Evolutionary conservation across 306 rosid species (phyloP), one percentile per base, ranked within the genome.

Genomic region (Pachyrhizus erosus): DNA sequence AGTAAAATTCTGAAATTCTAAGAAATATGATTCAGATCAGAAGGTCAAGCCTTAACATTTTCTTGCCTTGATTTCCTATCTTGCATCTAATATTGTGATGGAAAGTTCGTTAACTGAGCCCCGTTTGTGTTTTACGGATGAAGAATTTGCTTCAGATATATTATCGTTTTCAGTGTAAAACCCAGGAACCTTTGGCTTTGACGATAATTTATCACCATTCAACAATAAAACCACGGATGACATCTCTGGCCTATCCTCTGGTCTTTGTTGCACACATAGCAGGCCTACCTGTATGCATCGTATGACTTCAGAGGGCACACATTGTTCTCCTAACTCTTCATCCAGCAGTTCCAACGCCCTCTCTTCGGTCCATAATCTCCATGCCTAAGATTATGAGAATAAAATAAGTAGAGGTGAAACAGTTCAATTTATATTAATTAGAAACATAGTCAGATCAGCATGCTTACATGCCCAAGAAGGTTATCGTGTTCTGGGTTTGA

Each of bases 381-480:
- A 75, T 40, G 76, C 77, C 85, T 65, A 5, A 6, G 23, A 37
- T 1, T 1, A 15, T 2, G 21, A 29, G 0, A 52, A 51, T 15
- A 2, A 20, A 67, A 21, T 9, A 37, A 40, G 70, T 69, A 45
- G 5, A 11, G 37, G 10, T 11, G 3, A 46, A 13, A 1, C 15
- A 10, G 20, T 46, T 60, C n/a, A 11, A 15, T 27, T 64, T 64
- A 13, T 0, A 18, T 0, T 45, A 14, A 45, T 15, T 2, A 15
- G 27, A 13, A 24, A 29, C 2, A 1, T 46, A 15, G 12, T 24
- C 18, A 71, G 5, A 5, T 74, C 21, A 18, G 7, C 11, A 5
- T 34, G 15, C 71, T 43, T 61, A 79, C 75, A 12, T 78, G 40
- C 23, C 83, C 83, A 26, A 55, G 70, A 55, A 80, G 83, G 34